These are phyloP conservation scores for Combretum micranthum DNA, from an alignment of 345 rosid genomes.

Conservation along the genomic window DNA sequence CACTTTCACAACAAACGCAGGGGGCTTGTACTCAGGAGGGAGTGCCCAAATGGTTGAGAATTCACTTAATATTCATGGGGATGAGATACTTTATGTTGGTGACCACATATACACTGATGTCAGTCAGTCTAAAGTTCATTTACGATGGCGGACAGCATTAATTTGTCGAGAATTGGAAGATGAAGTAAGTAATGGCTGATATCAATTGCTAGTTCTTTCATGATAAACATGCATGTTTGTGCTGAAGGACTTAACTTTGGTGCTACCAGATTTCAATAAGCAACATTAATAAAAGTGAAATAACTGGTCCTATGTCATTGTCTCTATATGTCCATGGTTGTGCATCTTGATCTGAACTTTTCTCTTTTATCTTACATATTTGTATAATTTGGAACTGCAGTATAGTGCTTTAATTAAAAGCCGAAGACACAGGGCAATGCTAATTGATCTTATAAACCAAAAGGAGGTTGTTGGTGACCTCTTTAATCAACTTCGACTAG, in stretches of 20 bases:
- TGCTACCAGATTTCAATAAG: too few species aligned
- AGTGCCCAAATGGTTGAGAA: conserved; percentile 96
- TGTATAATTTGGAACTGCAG: conserved; percentile 47
- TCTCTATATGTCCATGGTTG: too few species aligned
- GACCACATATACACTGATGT: conserved; percentile 98
- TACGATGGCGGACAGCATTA: conserved; percentile 89
- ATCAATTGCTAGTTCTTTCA: background rate
- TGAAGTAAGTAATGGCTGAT: conserved; percentile 41
- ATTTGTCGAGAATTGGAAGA: conserved; percentile 94
- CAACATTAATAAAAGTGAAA: too few species aligned
- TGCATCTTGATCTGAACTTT: too few species aligned
- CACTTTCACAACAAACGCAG: conserved; percentile 17
- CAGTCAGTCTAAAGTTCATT: conserved; percentile 85
- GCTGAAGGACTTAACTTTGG: too few species aligned
- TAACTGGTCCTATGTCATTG: too few species aligned
- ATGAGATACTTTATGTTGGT: conserved; percentile 89
- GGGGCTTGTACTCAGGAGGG: conserved; percentile 90
- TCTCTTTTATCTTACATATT: too few species aligned
- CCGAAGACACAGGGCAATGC: conserved; percentile 49
- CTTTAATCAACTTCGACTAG: conserved; percentile 88
- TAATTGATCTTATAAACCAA: conserved; percentile 79
- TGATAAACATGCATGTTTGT: too few species aligned
- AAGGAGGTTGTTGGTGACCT: conserved; percentile 90
- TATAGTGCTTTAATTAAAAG: conserved; percentile 74
- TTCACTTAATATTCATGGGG: conserved; percentile 84